Base-by-base conservation (phyloP, 208 protist species). In the Wallacemonas sp. region DNA sequence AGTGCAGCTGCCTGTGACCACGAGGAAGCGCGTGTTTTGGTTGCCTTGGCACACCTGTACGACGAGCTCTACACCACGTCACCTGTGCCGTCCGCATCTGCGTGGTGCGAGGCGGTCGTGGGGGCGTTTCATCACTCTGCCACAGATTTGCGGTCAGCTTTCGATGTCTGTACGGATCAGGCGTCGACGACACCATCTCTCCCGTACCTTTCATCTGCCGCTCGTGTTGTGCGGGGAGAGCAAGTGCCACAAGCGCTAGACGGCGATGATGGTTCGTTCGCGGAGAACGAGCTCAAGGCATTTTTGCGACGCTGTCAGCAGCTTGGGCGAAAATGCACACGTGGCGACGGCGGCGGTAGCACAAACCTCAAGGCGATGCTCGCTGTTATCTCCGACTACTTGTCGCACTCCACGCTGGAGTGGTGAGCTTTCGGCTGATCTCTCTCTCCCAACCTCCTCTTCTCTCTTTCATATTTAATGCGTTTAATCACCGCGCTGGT, bases 231-330 rank as follows among this genome's bases (percentile, higher is more conserved):
- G 23, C 24, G 32, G 9, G 41, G 49, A 30, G 58, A 24, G 17
- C 21, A 29, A 21, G 26, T 17, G 11, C 46, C 65, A 23, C 19
- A 21, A 21, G 30, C 34, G n/a, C 8, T 14, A 17, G 41, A 58
- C 9, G 62, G 66, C 17, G 82, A 87, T 57, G 80, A 89, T 72
- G 84, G 87, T 33, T 71, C 69, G 2, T 81, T 82, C 60, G 81
- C 76, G 16, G 81, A 87, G 48, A 61, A 64, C 29, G 44, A 78
- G 46, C 65, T 93, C 33, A 83, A 76, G 43, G 61, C 79, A 41
- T 62, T 90, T 47, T 16, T 84, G 46, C 52, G 52, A 27, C 70
- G 72, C 23, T 90, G 81, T 71, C 24, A 83, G 36, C 21, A 47
- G 9, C 55, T 72, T 8, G 78, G 76, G 19, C 57, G 82, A n/a